Base-by-base conservation (phyloP, 1,284 basidiomycete species). In the Cystobasidium pallidum region DNA sequence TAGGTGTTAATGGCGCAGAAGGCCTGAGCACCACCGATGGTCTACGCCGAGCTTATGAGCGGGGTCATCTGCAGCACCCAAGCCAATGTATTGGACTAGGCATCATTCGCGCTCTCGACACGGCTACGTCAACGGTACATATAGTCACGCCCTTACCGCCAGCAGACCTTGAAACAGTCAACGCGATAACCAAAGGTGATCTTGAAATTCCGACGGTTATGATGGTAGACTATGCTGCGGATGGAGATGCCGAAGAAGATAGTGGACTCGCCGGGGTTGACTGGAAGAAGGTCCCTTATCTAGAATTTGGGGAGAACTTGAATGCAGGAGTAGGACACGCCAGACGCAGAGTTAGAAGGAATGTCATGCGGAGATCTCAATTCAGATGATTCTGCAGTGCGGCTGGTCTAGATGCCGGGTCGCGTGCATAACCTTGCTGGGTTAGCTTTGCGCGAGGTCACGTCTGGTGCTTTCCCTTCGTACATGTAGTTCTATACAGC, bases 201-300 rank as follows among this genome's bases (percentile, higher is more conserved):
- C 83, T 96, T 75, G 92, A 95, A 78, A 82, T 97, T 0, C 94
- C 94, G 0, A 82, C 93, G 0, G 91, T 89, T 86, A 92, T 89
- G 0, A 88, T 93, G 87, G 82, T 97, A 59, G 92, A 96, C 81
- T 89, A 87, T 80, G 82, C 84, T 52, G 67, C 78, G 32, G 76
- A 76, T 32, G 63, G 73, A 47, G 47, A 45, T 49, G 52, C 73
- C 45, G 52, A 70, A 32, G 52, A 70, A 32, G 83, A 82, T 41
- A 82, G 81, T 21, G 84, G 78, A 1, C 78, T 65, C 75, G 79
- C 79, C 0, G 88, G 87, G 0, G 82, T 86, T 30, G 85, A 86
- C 66, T 85, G 82, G 76, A 84, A 82, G 2, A 84, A 85, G 39
- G 88, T 92, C 51, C 93, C 94, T 21, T 97, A 88, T 82, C 82